Conservation (phyloP, 495 filamentous ascomycete genomes). For the Echria macrotheca region DNA sequence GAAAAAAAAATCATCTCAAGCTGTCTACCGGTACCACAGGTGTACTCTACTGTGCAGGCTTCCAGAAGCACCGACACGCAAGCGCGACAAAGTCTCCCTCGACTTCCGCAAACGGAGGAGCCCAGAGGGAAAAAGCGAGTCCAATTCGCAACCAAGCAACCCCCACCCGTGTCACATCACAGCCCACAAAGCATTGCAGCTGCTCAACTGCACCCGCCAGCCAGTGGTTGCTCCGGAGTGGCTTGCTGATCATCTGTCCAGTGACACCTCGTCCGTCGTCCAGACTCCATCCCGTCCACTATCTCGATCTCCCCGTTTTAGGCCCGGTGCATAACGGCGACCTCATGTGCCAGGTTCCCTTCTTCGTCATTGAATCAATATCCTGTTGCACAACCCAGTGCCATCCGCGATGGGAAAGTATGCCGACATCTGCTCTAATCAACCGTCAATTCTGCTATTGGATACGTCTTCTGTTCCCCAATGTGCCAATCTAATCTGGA, state of each 20-base stretch:
- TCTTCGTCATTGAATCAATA: neutral
- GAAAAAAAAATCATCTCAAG: too few relatives aligned
- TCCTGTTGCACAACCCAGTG: too few relatives aligned
- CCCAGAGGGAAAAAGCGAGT: neutral
- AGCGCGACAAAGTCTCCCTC: too few relatives aligned
- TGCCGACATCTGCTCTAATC: neutral
- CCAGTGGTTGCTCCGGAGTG: slow-evolving; percentile 2
- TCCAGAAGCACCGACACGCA: too few relatives aligned
- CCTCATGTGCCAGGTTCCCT: slow-evolving; percentile 3
- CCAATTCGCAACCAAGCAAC: too few relatives aligned
- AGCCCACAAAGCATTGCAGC: neutral
- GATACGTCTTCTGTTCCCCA: too few relatives aligned
- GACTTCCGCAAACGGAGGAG: neutral
- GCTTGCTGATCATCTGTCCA: slow-evolving; percentile 5
- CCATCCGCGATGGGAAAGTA: neutral
- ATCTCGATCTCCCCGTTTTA: neutral
- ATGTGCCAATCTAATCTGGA: neutral
- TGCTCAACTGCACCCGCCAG: neutral
- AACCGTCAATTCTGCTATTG: too few relatives aligned
- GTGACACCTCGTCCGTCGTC: slow-evolving; percentile 1
- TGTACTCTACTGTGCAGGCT: too few relatives aligned
- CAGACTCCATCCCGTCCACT: neutral
- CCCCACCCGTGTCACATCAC: neutral
- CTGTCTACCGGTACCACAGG: too few relatives aligned
- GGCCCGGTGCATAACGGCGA: neutral